These are phyloP conservation scores for Microthlaspi erraticum DNA, from an alignment of 345 rosid genomes.

Conservation along the genomic window DNA sequence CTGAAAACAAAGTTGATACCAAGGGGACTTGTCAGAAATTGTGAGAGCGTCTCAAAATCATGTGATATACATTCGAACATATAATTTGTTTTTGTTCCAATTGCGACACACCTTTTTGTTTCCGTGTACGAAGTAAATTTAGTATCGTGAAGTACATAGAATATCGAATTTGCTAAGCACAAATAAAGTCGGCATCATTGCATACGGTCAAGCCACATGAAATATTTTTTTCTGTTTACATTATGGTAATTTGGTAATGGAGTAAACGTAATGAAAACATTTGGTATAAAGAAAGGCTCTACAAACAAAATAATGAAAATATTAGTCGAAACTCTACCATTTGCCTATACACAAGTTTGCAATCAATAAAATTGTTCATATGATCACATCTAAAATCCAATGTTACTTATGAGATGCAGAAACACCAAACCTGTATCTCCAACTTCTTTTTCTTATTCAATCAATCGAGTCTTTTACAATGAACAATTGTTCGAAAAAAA, in stretches of 20 bases:
- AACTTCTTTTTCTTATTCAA: slow-evolving; percentile 18
- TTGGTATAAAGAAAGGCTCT: neutral
- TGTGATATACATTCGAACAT: slow-evolving; percentile 26
- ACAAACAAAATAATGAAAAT: neutral
- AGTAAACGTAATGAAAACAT: neutral
- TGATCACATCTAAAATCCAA: neutral
- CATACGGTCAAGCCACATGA: neutral
- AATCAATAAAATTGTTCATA: neutral
- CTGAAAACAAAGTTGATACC: slow-evolving; percentile 28
- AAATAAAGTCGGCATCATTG: neutral
- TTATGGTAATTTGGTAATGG: neutral
- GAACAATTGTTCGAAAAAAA: slow-evolving; percentile 1
- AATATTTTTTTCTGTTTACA: neutral
- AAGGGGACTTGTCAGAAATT: slow-evolving; percentile 24
- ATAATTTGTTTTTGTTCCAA: slow-evolving; percentile 19
- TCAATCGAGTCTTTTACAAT: slow-evolving; percentile 33
- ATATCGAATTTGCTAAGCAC: too few relatives aligned
- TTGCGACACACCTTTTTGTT: slow-evolving; percentile 14
- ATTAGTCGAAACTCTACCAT: neutral
- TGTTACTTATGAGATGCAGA: slow-evolving; percentile 1
- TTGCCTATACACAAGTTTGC: neutral
- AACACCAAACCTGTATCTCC: neutral
- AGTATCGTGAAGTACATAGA: too few relatives aligned
- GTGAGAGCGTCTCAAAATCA: slow-evolving; percentile 26
- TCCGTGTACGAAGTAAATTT: slow-evolving; percentile 1